Conservation (phyloP, 371 early-diverging fungal species). For the Mortierella sp. region DNA sequence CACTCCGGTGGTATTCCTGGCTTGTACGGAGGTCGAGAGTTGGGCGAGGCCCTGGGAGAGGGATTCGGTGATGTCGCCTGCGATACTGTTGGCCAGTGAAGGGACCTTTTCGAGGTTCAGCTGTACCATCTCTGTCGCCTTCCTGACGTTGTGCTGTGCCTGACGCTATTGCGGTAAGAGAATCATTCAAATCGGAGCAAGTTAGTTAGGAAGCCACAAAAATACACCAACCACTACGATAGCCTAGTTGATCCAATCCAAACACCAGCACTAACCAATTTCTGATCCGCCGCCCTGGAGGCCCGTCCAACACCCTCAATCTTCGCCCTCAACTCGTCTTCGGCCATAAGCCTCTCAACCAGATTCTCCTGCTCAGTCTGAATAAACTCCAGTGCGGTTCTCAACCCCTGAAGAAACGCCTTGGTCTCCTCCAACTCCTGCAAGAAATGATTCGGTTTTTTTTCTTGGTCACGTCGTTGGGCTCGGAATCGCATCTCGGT, state of each 20-base stretch:
- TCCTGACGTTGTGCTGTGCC: background rate
- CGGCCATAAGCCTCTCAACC: conserved; percentile 40
- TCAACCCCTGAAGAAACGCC: conserved; percentile 32
- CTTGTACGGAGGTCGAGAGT: conserved; percentile 19
- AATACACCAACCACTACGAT: background rate
- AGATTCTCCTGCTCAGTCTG: conserved; percentile 47
- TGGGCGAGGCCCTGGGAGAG: conserved; percentile 22
- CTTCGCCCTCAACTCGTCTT: conserved; percentile 22
- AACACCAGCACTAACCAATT: conserved; percentile 15
- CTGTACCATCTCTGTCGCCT: conserved; percentile 27
- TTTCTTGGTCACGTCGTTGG: conserved; percentile 23
- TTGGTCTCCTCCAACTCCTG: conserved; percentile 50
- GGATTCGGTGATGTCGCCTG: conserved; percentile 15
- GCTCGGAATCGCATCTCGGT: conserved; percentile 29
- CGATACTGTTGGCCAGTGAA: conserved; percentile 6
- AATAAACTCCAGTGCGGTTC: conserved; percentile 42
- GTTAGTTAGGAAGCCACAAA: background rate
- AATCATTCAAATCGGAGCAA: background rate
- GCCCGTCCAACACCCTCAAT: conserved; percentile 33
- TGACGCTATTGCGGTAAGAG: background rate
- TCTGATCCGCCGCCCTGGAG: conserved; percentile 28
- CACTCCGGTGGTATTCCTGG: conserved; percentile 14
- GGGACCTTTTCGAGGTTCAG: conserved; percentile 14
- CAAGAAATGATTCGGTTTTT: conserved; percentile 9
- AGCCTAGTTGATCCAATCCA: background rate